These are phyloP conservation scores for Fusarium chlamydosporum DNA, from an alignment of 2,329 filamentous ascomycete species.

Conservation along the genomic window DNA sequence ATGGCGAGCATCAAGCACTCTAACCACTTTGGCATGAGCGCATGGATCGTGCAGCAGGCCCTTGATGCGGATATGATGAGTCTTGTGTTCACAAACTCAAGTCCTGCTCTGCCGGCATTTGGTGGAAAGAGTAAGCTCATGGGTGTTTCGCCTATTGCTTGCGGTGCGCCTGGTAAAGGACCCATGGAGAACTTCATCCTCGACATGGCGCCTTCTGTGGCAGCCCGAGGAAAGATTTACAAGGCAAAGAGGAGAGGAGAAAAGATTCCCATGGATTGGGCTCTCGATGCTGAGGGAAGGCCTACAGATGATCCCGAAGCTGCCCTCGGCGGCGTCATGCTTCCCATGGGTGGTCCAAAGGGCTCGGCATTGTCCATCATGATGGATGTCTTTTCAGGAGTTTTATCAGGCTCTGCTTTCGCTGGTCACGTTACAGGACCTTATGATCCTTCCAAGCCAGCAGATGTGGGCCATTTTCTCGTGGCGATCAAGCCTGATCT, in stretches of 20 bases:
- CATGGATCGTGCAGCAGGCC: constrained; percentile 84
- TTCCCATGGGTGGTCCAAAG: constrained; percentile 88
- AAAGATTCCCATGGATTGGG: constrained; percentile 81
- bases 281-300: constrained; percentile 77
- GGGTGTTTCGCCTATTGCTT: constrained; percentile 81
- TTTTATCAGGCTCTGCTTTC: constrained; percentile 82
- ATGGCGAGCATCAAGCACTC: constrained; percentile 82
- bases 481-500: constrained; percentile 81
- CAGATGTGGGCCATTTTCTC: constrained; percentile 82
- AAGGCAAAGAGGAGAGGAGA: constrained; percentile 77
- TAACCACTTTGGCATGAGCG: constrained; percentile 88
- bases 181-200: constrained; percentile 73
- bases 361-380: constrained; percentile 82
- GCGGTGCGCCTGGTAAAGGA: constrained; percentile 76
- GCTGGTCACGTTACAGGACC: constrained; percentile 82
- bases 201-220: constrained; percentile 80
- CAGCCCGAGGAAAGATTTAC: constrained; percentile 80
- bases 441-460: constrained; percentile 77
- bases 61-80: constrained; percentile 79
- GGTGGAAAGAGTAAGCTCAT: constrained; percentile 77
- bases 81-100: constrained; percentile 79
- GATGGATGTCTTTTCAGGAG: constrained; percentile 92
- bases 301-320: constrained; percentile 78
- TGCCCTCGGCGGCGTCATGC: constrained; percentile 83
- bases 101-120: constrained; percentile 79